A percentile compares a stretch with the other conserved stretches of the same genome.
Conservation (phyloP, 2,329 filamentous ascomycete genomes). For the Colletotrichum noveboracense region DNA sequence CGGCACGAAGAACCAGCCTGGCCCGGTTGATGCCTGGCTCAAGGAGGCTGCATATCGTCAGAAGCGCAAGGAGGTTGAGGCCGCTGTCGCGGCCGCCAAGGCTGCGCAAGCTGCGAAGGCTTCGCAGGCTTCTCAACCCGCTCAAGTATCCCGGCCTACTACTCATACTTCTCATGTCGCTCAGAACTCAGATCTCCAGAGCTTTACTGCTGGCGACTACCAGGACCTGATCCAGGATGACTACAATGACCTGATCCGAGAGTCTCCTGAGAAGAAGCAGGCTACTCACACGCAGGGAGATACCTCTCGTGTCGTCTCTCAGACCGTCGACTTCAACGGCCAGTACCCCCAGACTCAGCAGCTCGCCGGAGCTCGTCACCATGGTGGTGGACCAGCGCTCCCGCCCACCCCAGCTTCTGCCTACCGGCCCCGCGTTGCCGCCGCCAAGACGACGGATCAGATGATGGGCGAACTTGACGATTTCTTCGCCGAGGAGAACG, state of each 20-base stretch:
- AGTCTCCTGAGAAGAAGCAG: conserved; percentile 10
- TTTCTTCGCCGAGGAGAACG: conserved; percentile 12
- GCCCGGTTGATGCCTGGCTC: not conserved
- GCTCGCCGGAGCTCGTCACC: not conserved
- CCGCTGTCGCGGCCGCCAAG: not conserved
- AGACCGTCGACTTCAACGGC: conserved; percentile 1
- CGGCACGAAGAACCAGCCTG: not conserved
- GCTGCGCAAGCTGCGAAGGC: not conserved
- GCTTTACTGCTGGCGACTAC: conserved; percentile 4
- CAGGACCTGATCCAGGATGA: conserved; percentile 6
- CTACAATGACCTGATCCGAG: not conserved
- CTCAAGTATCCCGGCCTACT: not conserved
- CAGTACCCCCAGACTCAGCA: not conserved
- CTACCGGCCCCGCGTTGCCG: not conserved
- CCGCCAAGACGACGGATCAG: not conserved
- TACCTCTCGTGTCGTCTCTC: not conserved
- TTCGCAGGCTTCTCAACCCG: not conserved
- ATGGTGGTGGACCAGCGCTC: not conserved
- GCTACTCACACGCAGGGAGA: not conserved
- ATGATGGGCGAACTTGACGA: conserved; percentile 4
- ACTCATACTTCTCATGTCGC: not conserved
- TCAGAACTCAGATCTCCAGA: not conserved
- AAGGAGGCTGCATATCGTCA: not conserved
- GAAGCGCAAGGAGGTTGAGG: not conserved
- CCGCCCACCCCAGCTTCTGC: conserved; percentile 6